Evolutionary conservation across 768 basidiomycete genomes (phyloP), one percentile per base, ranked within the genome.

Genomic region (Amanita phalloides): DNA sequence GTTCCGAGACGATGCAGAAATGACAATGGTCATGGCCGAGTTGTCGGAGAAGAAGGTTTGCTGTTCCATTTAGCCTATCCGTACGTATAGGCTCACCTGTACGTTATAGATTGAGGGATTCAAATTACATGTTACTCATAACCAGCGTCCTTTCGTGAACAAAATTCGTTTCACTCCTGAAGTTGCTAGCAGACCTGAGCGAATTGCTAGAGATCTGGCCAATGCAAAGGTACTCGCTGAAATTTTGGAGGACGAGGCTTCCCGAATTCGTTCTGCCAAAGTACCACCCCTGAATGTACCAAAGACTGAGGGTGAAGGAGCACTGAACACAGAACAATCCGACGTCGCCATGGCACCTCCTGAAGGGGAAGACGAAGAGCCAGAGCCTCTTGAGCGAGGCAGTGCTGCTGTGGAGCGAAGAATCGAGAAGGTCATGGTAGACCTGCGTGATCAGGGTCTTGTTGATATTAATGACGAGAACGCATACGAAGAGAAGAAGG

Each of bases 71-170:
- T 45, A 9, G 44, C 45, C n/a, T 33, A 36, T 39, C 36, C 30
- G 28, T 52, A 46, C 28, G 14, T 28, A 21, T 38, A 28, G n/a
- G 21, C 54, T 49, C 51, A 48, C 42, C 42, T 42, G 52, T 28
- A 51, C 55, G 21, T 55, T 52, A 21, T 59, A 96, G 93, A 90
- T 97, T 62, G 90, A 94, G 64, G 89, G 86, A 51, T 96, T 97
- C 74, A 94, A 91, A 61, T 72, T 96, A 47, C 92, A 95, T 66
- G 86, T 93, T 59, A 80, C 86, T 32, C 90, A 89, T 63, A 87
- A 81, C 61, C 72, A 77, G 45, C 83, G 79, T 56, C 85, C 90
- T 28, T 88, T 87, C 68, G 76, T 81, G 52, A 86, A 85, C 60
- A 76, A 84, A 56, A 69, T 90, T 53, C 84, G 91, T 44, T 82